Base-by-base conservation (phyloP, 768 basidiomycete species). In the Termitomyces sp. region DNA sequence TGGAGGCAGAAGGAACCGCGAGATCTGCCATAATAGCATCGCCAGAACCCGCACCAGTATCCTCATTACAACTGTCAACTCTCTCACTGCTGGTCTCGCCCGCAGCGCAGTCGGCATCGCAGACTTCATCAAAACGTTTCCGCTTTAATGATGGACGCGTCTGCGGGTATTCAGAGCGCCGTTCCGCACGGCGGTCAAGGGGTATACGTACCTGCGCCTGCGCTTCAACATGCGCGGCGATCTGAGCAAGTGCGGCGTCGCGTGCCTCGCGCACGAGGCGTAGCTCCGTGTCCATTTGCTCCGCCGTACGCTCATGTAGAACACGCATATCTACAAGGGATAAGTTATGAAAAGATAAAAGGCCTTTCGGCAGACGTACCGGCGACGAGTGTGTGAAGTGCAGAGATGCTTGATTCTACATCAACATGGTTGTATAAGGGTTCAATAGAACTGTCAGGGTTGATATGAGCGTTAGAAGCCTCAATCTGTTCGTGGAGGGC, bases 91-190 rank as follows among this genome's bases (percentile, higher is more conserved):
- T 27, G 36, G 26, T 12, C 10, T 41, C 26, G 51, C 26, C n/a
- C 26, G 29, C 26, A 26, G 37, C 26, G 39, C 37, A 41, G 27
- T 37, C 71, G 56, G 64, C 73, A 39, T 74, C 76, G 43, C 27
- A 51, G 14, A 47, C 61, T 54, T 41, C 44, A 57, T 62, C 49
- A 39, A 27, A 43, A 46, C 85, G 85, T 71, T 88, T 90, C 59
- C 87, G 83, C 72, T 90, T 89, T 70, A 78, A 71, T 52, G 79
- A 77, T 59, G 44, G 24, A 16, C 22, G 37, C 9, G 29, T 57
- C 61, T 72, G 67, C 67, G 64, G 65, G 61, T 59, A 47, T 64
- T 64, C 39, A 63, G 65, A 63, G 22, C 46, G 41, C 51, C 49
- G 49, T 29, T 53, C 39, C 20, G 36, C 37, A 55, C 49, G 59